These are phyloP conservation scores for Fusarium musae DNA, from an alignment of 2,329 filamentous ascomycete species.

Conservation along the genomic window DNA sequence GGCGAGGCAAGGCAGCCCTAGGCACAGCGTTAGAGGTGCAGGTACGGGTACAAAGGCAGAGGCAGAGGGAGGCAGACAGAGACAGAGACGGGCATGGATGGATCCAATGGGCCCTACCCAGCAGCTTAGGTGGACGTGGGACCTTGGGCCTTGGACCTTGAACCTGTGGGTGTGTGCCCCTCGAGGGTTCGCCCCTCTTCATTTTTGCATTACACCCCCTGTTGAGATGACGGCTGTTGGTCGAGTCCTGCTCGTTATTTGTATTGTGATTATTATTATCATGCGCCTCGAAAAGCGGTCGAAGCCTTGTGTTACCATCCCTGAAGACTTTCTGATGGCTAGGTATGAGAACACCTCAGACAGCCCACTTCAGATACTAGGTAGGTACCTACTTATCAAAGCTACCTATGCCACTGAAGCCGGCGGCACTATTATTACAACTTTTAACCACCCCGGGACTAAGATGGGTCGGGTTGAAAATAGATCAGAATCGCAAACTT, in stretches of 20 bases:
- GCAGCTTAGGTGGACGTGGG: slow-evolving; percentile 24
- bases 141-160: slow-evolving; percentile 2
- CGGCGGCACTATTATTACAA: not conserved
- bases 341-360: not conserved
- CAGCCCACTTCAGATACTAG: not conserved
- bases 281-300: slow-evolving; percentile 41
- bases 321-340: slow-evolving; percentile 5
- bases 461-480: slow-evolving; percentile 4
- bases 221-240: slow-evolving; percentile 36
- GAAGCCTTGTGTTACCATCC: slow-evolving; percentile 41
- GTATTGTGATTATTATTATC: slow-evolving; percentile 34
- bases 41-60: not conserved
- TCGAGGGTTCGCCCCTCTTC: slow-evolving; percentile 29
- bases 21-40: slow-evolving; percentile 26
- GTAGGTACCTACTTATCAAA: not conserved
- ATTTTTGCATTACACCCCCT: slow-evolving; percentile 41
- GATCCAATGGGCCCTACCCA: not conserved
- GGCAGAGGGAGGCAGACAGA: not conserved
- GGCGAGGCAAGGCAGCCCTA: slow-evolving; percentile 7
- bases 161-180: slow-evolving; percentile 43
- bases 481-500: not conserved
- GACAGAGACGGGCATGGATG: slow-evolving; percentile 24
- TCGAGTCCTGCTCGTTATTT: slow-evolving; percentile 36
- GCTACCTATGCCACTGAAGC: not conserved
- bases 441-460: not conserved